These are phyloP conservation scores for Groenewaldozyma salmanticensis DNA, from an alignment of 805 yeast species.

Conservation along the genomic window DNA sequence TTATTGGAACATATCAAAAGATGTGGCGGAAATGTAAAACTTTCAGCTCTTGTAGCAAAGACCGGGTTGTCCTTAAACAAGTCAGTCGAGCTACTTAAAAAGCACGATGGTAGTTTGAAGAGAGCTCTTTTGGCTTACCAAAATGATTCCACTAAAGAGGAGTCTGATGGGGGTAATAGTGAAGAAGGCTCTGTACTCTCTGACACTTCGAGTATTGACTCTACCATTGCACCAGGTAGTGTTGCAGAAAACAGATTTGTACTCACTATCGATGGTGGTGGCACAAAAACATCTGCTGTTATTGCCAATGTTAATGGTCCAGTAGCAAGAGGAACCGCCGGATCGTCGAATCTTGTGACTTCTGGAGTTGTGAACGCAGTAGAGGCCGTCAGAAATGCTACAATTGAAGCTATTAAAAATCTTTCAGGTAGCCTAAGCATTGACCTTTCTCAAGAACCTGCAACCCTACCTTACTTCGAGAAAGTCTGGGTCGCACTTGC, in stretches of 20 bases:
- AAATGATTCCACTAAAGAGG: background rate
- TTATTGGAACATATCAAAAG: conserved; percentile 10
- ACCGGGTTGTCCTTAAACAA: conserved; percentile 12
- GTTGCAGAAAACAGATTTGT: conserved; percentile 1
- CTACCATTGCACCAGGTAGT: background rate
- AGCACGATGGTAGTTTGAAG: conserved; percentile 9
- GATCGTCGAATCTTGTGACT: conserved; percentile 14
- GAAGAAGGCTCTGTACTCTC: background rate
- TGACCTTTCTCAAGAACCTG: background rate
- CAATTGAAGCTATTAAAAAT: conserved; percentile 5
- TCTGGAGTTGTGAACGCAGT: conserved; percentile 8
- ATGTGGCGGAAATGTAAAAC: conserved; percentile 15
- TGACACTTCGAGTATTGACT: background rate
- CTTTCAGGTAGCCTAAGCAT: background rate
- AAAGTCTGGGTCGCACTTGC: conserved; percentile 20
- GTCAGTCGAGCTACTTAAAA: conserved; percentile 8
- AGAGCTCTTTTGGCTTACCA: conserved; percentile 1
- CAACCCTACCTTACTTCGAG: no score
- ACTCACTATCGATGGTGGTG: conserved; percentile 21
- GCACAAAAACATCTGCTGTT: conserved; percentile 18
- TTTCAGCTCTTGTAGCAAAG: conserved; percentile 17
- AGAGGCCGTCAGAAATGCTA: conserved; percentile 6
- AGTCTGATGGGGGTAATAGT: background rate
- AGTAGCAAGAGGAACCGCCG: conserved; percentile 8
- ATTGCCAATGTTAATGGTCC: conserved; percentile 10